Base-by-base conservation (phyloP, 306 rosid species). In the Quercus glauca region DNA sequence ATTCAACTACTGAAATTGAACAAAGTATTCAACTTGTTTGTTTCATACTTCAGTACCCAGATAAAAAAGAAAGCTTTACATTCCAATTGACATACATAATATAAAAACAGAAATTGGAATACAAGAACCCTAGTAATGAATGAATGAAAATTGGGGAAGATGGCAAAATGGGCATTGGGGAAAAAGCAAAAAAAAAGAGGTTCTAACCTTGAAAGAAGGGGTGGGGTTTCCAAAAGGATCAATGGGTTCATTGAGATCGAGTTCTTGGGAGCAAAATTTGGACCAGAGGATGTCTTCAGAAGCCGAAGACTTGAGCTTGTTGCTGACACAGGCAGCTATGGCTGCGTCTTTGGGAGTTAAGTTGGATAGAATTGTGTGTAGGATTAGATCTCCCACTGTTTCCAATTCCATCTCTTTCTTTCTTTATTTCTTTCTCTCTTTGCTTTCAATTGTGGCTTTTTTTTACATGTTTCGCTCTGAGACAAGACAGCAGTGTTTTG, bases 271-370 rank as follows among this genome's bases (percentile, higher is more conserved):
- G 83, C 95, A 95, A 76, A 89, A 64, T 41, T 71, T 85, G 85
- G 41, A 72, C 99, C 99, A 95, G 18, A 95, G 80, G 68, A 86
- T 5, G 1, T 95, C 96, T 2, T 86, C 96, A 35, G 94, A 95
- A 64, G 96, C 90, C 0, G 83, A 85, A 71, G 85, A 77, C 61
- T 85, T 61, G 12, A 92, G 82, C 60, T 82, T 84, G 57, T 86
- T 89, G 83, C 85, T 86, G 1, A 88, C 92, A 75, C 97, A 91
- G 3, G 91, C 86, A 17, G 89, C 81, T 35, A 79, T 81, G 1
- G 85, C 97, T 10, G 84, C 55, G 56, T 91, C 94, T 80, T 91
- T 81, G 20, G 97, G 86, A 17, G 58, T 79, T 2, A 95, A 78
- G 35, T 91, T 95, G 10, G 69, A 60, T 0, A 92, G 79, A 75